phyloP scores from a whole-genome alignment of 140 eudicot genomes.

The Bidens hawaiensis region DNA sequence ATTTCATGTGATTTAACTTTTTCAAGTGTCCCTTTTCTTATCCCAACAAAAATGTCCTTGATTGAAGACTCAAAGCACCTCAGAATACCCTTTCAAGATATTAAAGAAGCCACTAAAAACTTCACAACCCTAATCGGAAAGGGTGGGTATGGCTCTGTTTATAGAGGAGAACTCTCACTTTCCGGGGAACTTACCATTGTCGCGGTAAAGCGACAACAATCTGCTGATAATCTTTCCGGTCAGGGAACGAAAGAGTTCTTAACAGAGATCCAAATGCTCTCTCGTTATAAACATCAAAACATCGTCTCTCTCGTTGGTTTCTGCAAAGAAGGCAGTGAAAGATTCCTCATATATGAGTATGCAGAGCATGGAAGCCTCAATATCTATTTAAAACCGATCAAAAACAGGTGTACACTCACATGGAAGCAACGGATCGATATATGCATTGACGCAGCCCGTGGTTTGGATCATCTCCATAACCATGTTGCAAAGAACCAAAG shows the following conservation, averaged over 20 bases:
- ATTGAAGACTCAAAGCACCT: background rate
- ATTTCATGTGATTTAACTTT: too few species aligned
- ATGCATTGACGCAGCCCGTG: slow-evolving; percentile 12
- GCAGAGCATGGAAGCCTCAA: background rate
- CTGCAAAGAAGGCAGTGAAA: background rate
- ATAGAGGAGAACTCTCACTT: background rate
- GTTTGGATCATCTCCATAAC: slow-evolving; percentile 8
- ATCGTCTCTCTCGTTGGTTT: background rate
- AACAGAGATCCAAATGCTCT: slow-evolving; percentile 6
- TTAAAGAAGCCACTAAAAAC: background rate
- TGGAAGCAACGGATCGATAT: slow-evolving; percentile 4
- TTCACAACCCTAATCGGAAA: background rate
- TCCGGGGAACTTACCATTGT: background rate
- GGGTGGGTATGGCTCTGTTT: slow-evolving; percentile 15
- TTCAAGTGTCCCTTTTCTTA: too few species aligned
- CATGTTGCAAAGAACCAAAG: background rate
- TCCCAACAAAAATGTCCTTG: background rate
- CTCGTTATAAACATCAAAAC: background rate
- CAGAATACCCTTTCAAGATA: background rate
- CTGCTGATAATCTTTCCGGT: background rate
- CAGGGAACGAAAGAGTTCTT: slow-evolving; percentile 9
- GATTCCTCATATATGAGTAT: background rate
- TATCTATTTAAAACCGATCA: background rate
- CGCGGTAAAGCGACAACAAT: background rate
- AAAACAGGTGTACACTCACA: background rate